phyloP scores from a whole-genome alignment of 805 yeast species.

The Limtongozyma cylindracea region DNA sequence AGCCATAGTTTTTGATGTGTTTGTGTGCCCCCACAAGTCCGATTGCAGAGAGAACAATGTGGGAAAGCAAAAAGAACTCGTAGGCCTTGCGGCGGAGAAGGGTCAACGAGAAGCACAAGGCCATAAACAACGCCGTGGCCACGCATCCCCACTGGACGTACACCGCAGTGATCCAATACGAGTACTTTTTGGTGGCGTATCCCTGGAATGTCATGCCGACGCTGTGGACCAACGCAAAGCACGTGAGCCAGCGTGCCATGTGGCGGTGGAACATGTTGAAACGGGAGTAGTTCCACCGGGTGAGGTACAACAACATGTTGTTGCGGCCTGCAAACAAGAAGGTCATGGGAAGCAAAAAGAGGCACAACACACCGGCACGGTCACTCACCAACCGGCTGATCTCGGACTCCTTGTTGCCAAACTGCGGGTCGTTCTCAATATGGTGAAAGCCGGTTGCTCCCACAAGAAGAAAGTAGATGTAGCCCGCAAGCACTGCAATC shows the following conservation, averaged over 20 bases:
- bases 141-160: too few species aligned
- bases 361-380: constrained; percentile 4
- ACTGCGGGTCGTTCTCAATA: too few species aligned
- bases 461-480: too few species aligned
- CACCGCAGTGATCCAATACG: too few species aligned
- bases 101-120: too few species aligned
- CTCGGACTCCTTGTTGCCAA: too few species aligned
- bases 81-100: constrained; percentile 19
- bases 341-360: constrained; percentile 2
- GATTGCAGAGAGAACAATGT: constrained; percentile 11
- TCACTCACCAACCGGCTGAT: too few species aligned
- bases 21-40: constrained; percentile 20
- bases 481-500: too few species aligned
- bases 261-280: constrained; percentile 35
- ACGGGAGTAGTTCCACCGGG: constrained; percentile 16
- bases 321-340: constrained; percentile 4
- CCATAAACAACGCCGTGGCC: too few species aligned
- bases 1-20: constrained; percentile 18
- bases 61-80: constrained; percentile 13
- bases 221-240: constrained; percentile 18
- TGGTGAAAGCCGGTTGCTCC: too few species aligned
- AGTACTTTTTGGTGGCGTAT: too few species aligned
- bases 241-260: constrained; percentile 17
- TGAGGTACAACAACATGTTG: constrained; percentile 9
- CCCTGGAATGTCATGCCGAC: too few species aligned